Conservation (phyloP, 179 eudicot species). For the Silene noctiflora region DNA sequence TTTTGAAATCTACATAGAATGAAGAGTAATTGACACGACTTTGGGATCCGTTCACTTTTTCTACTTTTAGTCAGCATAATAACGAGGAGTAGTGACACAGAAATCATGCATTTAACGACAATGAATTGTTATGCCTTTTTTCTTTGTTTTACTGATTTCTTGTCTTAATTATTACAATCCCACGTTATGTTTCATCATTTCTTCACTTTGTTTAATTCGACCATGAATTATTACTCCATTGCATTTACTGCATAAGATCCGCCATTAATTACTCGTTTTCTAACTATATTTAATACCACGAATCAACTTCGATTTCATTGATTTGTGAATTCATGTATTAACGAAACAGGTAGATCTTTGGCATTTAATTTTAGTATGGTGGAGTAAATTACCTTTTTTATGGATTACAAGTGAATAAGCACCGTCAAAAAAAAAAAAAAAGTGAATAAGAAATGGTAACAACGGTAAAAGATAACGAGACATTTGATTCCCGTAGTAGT, state of each 20-base stretch:
- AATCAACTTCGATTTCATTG: no score
- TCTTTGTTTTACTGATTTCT: background rate
- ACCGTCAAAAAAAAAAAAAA: no score
- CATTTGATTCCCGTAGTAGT: no score
- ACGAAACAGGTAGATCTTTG: no score
- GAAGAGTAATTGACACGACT: constrained; percentile 39
- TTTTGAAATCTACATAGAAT: constrained; percentile 20
- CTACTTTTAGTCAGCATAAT: constrained; percentile 6
- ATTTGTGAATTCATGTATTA: no score
- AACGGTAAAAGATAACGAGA: no score
- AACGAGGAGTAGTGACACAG: background rate
- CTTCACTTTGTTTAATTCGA: background rate
- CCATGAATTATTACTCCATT: background rate
- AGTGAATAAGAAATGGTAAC: no score
- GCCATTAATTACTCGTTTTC: background rate
- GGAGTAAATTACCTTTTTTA: no score
- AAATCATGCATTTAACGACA: constrained; percentile 5
- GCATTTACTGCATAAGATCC: background rate
- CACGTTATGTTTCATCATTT: constrained; percentile 10
- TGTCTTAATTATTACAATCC: background rate
- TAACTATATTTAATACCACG: no score
- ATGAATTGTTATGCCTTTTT: background rate
- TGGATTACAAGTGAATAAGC: no score
- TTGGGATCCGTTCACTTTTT: constrained; percentile 30
- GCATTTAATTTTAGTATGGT: no score